Conservation (phyloP, 257 asterid genomes). For the Solanum dulcamara region DNA sequence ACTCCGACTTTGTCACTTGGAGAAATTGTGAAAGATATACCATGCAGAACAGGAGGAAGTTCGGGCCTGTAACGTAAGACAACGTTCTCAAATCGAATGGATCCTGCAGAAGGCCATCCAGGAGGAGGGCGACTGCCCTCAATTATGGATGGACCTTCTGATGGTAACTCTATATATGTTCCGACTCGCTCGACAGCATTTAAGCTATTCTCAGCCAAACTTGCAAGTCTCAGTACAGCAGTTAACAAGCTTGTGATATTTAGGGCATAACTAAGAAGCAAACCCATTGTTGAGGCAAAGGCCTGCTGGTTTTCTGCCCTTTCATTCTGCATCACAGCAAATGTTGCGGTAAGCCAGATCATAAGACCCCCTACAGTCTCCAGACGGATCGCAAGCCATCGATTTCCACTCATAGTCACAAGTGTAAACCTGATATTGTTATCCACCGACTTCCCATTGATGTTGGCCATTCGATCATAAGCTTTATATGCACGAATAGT, state of each 20-base stretch:
- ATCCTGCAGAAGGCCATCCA: constrained; percentile 93
- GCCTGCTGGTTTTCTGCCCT: constrained; percentile 78
- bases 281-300: constrained; percentile 96
- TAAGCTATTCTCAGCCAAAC: constrained; percentile 84
- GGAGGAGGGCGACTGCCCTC: constrained; percentile 88
- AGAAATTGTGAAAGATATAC: constrained; percentile 67
- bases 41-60: constrained; percentile 93
- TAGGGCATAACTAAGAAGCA: constrained; percentile 85
- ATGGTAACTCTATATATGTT: constrained; percentile 76
- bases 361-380: constrained; percentile 91
- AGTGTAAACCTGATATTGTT: constrained; percentile 79
- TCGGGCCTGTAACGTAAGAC: constrained; percentile 89
- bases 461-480: constrained; percentile 76
- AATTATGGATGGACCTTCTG: constrained; percentile 57
- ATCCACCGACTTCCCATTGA: constrained; percentile 91
- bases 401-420: constrained; percentile 81
- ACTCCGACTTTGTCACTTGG: constrained; percentile 92
- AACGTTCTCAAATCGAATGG: constrained; percentile 65
- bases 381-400: constrained; percentile 90
- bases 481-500: constrained; percentile 97
- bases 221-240: constrained; percentile 76
- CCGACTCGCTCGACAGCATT: constrained; percentile 95
- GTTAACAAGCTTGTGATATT: constrained; percentile 78
- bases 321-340: constrained; percentile 88
- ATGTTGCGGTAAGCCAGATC: constrained; percentile 97